A percentile compares a stretch with the other conserved stretches of the same genome.
Conservation (phyloP, 1,139 yeast genomes). For the Suhomyces wounanorum region DNA sequence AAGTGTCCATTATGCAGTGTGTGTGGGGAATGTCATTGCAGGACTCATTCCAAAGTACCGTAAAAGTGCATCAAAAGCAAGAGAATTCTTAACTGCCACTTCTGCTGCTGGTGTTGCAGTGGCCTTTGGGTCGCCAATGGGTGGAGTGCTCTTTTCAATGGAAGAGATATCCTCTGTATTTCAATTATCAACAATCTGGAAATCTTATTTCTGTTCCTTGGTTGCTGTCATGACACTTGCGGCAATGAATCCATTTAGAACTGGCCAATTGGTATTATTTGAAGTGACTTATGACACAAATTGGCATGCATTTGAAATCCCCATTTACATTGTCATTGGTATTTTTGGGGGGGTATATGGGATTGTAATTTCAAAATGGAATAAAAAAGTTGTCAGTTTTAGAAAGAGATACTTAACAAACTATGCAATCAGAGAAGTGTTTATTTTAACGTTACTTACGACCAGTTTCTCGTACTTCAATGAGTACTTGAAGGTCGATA, state of each 20-base stretch:
- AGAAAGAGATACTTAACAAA: constrained; percentile 66
- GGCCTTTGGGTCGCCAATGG: constrained; percentile 74
- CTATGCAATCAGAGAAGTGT: constrained; percentile 70
- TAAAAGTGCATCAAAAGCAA: constrained; percentile 50
- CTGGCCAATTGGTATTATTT: constrained; percentile 91
- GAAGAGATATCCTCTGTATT: constrained; percentile 77
- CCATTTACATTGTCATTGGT: constrained; percentile 78
- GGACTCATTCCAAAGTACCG: constrained; percentile 48
- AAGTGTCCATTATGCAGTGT: constrained; percentile 81
- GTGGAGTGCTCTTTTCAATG: constrained; percentile 67
- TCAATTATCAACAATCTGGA: constrained; percentile 82
- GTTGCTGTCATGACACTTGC: constrained; percentile 83
- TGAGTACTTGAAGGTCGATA: constrained; percentile 76
- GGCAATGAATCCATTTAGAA: constrained; percentile 82
- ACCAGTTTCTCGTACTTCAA: constrained; percentile 82
- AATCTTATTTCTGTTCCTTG: constrained; percentile 86
- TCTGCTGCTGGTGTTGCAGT: constrained; percentile 76
- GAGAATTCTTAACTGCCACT: constrained; percentile 61
- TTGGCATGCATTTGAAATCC: constrained; percentile 88
- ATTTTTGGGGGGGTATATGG: constrained; percentile 93
- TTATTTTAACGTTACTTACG: constrained; percentile 65
- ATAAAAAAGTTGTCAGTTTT: constrained; percentile 76
- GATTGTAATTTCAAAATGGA: constrained; percentile 73
- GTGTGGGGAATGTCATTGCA: constrained; percentile 72
- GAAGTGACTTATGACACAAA: constrained; percentile 81